Conservation (phyloP, 164 flowering plant genomes). For the Amborella trichopoda region DNA sequence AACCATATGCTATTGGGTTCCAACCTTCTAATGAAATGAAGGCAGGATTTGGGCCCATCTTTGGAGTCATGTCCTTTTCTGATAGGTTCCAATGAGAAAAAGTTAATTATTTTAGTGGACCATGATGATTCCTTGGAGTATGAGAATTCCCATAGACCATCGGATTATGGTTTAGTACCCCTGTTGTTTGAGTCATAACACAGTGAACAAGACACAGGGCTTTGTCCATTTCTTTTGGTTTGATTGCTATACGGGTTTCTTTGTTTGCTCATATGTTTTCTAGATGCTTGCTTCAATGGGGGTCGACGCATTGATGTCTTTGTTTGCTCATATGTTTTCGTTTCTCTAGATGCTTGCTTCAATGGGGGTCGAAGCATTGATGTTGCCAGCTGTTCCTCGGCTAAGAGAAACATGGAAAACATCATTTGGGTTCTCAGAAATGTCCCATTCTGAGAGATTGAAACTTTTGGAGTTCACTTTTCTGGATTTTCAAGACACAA, state of each 20-base stretch:
- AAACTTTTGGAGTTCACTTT: slow-evolving; percentile 39
- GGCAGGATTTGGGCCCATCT: no score
- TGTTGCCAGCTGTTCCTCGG: slow-evolving; percentile 66
- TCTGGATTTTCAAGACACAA: slow-evolving; percentile 60
- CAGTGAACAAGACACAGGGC: background rate
- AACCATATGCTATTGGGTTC: no score
- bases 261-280: no score
- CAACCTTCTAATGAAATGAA: no score
- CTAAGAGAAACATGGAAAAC: slow-evolving; percentile 58
- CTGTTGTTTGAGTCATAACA: background rate
- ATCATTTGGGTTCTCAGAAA: slow-evolving; percentile 63
- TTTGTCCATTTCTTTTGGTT: background rate
- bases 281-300: slow-evolving; percentile 58
- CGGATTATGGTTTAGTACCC: background rate
- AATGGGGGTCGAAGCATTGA: slow-evolving; percentile 68
- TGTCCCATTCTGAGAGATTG: slow-evolving; percentile 45
- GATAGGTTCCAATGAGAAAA: no score
- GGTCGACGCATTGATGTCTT: slow-evolving; percentile 66
- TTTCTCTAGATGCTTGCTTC: slow-evolving; percentile 45
- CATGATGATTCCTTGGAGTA: no score
- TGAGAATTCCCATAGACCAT: no score
- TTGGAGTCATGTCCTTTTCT: no score
- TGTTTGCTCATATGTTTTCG: no score
- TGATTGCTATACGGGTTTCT: background rate
- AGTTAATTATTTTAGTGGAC: no score